phyloP scores from a whole-genome alignment of 2,329 filamentous ascomycete species.

The Diplocarpon mali region DNA sequence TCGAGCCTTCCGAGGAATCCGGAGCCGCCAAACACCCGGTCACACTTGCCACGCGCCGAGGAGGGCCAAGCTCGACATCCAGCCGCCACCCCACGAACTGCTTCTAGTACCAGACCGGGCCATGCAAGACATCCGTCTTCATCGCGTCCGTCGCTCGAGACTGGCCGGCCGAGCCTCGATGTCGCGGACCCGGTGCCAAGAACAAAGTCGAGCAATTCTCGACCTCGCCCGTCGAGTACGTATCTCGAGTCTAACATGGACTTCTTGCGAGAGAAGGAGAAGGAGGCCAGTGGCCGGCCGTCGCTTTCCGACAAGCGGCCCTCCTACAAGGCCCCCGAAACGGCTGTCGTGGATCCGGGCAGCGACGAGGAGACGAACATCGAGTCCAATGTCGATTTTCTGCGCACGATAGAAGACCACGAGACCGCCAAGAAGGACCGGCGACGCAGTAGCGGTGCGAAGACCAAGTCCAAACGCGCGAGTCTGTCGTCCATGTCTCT shows the following conservation, averaged over 20 bases:
- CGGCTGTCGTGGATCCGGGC: constrained; percentile 29
- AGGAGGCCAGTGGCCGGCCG: constrained; percentile 40
- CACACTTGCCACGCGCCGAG: constrained; percentile 16
- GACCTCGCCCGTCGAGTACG: constrained; percentile 67
- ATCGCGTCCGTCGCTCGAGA: constrained; percentile 60
- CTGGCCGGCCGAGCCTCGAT: constrained; percentile 54
- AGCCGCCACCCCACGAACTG: constrained; percentile 12
- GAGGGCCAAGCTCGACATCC: constrained; percentile 16
- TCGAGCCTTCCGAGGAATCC: constrained; percentile 34
- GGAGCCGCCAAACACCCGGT: constrained; percentile 11
- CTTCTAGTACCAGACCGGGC: constrained; percentile 28
- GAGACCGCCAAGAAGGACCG: constrained; percentile 41
- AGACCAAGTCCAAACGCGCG: constrained; percentile 52
- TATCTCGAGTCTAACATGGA: constrained; percentile 77
- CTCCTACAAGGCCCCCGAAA: constrained; percentile 19
- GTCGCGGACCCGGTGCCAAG: constrained; percentile 47
- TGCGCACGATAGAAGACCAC: constrained; percentile 62
- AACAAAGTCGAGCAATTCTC: constrained; percentile 53
- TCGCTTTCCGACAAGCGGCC: constrained; percentile 26
- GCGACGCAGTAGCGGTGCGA: constrained; percentile 41
- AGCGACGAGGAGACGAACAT: constrained; percentile 48
- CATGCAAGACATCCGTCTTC: constrained; percentile 36
- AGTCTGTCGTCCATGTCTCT: constrained; percentile 60
- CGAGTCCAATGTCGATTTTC: constrained; percentile 70
- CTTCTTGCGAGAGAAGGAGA: constrained; percentile 69